Conservation (phyloP, 129 eudicot genomes). For the Rutidosis leptorrhynchoides region DNA sequence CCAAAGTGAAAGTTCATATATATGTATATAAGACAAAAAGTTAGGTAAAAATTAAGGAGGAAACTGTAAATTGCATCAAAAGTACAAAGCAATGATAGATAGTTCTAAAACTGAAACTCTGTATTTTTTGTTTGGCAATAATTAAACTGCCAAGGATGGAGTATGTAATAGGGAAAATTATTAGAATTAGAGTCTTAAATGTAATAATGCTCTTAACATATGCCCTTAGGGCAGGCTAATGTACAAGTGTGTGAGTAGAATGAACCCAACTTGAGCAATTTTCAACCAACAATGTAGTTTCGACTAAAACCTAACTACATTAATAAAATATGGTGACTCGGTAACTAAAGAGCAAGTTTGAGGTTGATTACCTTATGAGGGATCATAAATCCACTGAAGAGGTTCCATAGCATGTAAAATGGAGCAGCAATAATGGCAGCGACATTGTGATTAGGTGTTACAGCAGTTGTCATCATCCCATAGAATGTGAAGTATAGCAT, state of each 20-base stretch:
- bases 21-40: no score
- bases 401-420: slow-evolving; percentile 98
- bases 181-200: no score
- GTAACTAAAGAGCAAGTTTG: slow-evolving; percentile 5
- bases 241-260: background rate
- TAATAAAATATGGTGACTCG: background rate
- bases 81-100: no score
- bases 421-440: slow-evolving; percentile 97
- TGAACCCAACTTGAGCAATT: background rate
- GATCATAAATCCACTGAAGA: slow-evolving; percentile 96
- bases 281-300: background rate
- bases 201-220: no score
- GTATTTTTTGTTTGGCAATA: no score
- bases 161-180: no score
- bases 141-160: no score
- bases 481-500: slow-evolving; percentile 93
- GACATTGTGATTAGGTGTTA: slow-evolving; percentile 93
- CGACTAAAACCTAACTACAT: background rate
- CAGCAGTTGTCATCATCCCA: slow-evolving; percentile 98
- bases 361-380: slow-evolving; percentile 73
- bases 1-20: no score
- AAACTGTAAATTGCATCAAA: no score
- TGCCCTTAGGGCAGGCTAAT: no score
- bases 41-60: no score
- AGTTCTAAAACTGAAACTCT: no score